Conservation (phyloP, 2,329 filamentous ascomycete genomes). For the Penicillium hordei region DNA sequence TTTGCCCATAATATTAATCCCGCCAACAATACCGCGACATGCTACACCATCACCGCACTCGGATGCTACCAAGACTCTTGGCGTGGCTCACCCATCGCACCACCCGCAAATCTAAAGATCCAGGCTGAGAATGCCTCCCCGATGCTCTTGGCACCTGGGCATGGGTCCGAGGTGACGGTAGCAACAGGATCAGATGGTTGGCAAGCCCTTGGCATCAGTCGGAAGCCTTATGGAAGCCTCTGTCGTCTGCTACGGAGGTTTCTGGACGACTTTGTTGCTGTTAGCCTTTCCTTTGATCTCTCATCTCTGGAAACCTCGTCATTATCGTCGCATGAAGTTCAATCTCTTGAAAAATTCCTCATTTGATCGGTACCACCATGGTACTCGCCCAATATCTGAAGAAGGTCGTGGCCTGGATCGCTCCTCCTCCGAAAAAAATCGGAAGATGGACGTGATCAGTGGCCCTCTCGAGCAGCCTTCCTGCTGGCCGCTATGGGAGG, state of each 20-base stretch:
- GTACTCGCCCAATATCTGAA: conserved; percentile 13
- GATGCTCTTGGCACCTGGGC: conserved; percentile 13
- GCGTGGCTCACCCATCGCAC: neutral
- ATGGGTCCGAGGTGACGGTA: neutral
- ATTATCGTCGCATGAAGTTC: neutral
- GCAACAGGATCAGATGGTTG: neutral
- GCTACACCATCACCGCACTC: neutral
- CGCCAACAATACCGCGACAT: neutral
- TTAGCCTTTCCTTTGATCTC: neutral
- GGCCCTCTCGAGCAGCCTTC: conserved; percentile 57
- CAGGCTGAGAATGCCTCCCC: neutral
- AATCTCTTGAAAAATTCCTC: neutral
- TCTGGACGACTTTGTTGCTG: neutral
- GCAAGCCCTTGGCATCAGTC: conserved; percentile 5
- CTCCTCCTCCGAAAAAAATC: conserved; percentile 35
- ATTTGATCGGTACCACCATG: conserved; percentile 3
- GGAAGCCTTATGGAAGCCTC: neutral
- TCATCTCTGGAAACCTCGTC: too few species aligned
- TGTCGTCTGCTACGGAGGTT: neutral
- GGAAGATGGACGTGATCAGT: conserved; percentile 52
- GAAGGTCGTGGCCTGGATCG: conserved; percentile 32
- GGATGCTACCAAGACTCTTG: conserved; percentile 12
- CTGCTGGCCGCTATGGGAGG: conserved; percentile 60
- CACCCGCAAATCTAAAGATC: neutral
- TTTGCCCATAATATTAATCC: neutral